Conservation (phyloP, 805 yeast genomes). For the Wilhelminamyces savonicus region DNA sequence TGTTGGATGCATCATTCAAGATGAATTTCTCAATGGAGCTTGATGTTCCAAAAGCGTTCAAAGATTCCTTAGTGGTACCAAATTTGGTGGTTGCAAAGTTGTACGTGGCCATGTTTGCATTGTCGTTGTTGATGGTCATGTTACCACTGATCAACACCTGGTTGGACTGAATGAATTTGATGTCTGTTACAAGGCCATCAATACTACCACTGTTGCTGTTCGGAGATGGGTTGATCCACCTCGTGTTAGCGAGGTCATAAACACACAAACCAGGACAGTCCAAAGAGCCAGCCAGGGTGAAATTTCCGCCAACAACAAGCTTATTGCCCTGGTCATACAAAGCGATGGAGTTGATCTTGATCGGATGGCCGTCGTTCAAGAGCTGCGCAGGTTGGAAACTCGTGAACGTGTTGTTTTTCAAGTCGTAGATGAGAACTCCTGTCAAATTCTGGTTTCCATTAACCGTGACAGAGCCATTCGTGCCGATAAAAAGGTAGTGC, state of each 20-base stretch:
- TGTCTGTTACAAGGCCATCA: constrained; percentile 36
- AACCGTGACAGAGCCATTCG: constrained; percentile 29
- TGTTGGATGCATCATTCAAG: constrained; percentile 34
- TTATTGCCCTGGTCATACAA: constrained; percentile 23
- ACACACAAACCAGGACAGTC: constrained; percentile 62
- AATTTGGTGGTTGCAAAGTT: constrained; percentile 39
- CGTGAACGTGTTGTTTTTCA: constrained; percentile 35
- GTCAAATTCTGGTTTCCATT: constrained; percentile 14
- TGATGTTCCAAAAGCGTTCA: constrained; percentile 14
- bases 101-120: constrained; percentile 45
- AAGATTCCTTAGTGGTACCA: constrained; percentile 9
- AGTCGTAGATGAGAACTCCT: constrained; percentile 51
- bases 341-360: constrained; percentile 29
- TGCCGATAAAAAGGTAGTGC: constrained; percentile 39
- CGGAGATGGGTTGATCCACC: constrained; percentile 46
- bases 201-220: constrained; percentile 16
- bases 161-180: constrained; percentile 39
- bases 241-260: constrained; percentile 45
- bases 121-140: constrained; percentile 33
- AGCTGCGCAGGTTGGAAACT: constrained; percentile 45
- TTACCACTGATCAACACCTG: constrained; percentile 47
- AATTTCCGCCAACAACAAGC: constrained; percentile 70
- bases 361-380: constrained; percentile 35
- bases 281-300: constrained; percentile 49
- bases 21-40: constrained; percentile 33